Evolutionary conservation across 768 basidiomycete species (phyloP), one percentile per base, ranked within the genome.

Genomic region (Gyrodon lividus): DNA sequence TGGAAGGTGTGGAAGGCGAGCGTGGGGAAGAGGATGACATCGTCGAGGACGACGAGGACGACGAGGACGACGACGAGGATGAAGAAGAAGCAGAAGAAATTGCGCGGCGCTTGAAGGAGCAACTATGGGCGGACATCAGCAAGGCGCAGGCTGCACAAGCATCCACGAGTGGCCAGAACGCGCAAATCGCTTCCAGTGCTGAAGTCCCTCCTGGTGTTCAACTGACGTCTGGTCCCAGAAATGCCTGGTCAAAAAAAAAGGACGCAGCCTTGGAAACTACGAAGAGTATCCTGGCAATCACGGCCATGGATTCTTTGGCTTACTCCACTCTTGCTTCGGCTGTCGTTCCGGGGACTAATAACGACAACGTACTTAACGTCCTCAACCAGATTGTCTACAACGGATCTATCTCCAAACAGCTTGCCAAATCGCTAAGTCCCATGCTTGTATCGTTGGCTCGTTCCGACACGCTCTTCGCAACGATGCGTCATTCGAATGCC

Each of bases 81-180:
- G 62, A 63, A 22, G 86, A 84, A 5, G 83, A 88, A 51, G 87
- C 87, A 2, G 80, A 85, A 56, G 87, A 84, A 59, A 87, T 88
- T 58, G 86, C 86, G 5, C 77, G 84, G 41, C 74, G 84, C 23
- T 70, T 92, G 26, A 83, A 85, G n/a, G 86, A 86, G 57, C 82
- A 91, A 52, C 74, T 91, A 6, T 85, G 83, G 81, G 89, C 87
- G 3, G 86, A 88, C 59, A 85, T 90, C 43, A 81, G 71, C 60
- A 84, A 81, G 62, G 85, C 77, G 5, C 81, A 78, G 54, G 78
- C 77, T 4, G 77, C 77, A n/a, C 67, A 59, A 35, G 54, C 60
- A 6, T 52, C 28, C 13, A 50, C 64, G 35, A 69, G 62, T n/a
- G 14, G 9, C 64, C 67, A 16, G 64, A 63, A 16, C 53, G 31